phyloP scores from a whole-genome alignment of 2,329 filamentous ascomycete genomes.

The Corniculantispora saksenae region DNA sequence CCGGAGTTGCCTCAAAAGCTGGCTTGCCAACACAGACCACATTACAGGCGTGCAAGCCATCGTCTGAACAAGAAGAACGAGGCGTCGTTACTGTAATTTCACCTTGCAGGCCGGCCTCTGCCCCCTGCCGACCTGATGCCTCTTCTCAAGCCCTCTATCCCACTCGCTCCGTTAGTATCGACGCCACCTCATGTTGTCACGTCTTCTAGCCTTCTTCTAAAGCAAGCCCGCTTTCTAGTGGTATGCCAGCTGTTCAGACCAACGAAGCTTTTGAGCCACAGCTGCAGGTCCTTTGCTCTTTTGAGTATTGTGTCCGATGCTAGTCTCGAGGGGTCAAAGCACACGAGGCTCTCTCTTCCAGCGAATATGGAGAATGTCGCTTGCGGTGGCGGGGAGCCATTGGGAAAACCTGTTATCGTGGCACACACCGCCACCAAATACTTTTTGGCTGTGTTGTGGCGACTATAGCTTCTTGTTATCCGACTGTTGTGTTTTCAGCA shows the following conservation, averaged over 20 bases:
- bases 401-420: neutral
- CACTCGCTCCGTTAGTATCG: neutral
- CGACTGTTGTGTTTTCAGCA: neutral
- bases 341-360: neutral
- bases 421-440: neutral
- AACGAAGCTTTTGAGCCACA: conserved; percentile 6
- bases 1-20: neutral
- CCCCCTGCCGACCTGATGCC: neutral
- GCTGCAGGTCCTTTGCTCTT: neutral
- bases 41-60: neutral
- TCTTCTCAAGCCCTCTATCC: neutral
- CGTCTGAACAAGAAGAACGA: neutral
- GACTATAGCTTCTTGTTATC: neutral
- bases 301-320: neutral
- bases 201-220: conserved; percentile 8
- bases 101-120: neutral
- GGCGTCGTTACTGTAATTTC: neutral
- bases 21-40: neutral
- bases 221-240: neutral
- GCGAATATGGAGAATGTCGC: neutral
- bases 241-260: neutral
- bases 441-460: neutral
- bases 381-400: neutral
- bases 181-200: conserved; percentile 4
- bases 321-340: conserved; percentile 16